phyloP scores from a whole-genome alignment of 345 rosid genomes.

The Durio zibethinus region DNA sequence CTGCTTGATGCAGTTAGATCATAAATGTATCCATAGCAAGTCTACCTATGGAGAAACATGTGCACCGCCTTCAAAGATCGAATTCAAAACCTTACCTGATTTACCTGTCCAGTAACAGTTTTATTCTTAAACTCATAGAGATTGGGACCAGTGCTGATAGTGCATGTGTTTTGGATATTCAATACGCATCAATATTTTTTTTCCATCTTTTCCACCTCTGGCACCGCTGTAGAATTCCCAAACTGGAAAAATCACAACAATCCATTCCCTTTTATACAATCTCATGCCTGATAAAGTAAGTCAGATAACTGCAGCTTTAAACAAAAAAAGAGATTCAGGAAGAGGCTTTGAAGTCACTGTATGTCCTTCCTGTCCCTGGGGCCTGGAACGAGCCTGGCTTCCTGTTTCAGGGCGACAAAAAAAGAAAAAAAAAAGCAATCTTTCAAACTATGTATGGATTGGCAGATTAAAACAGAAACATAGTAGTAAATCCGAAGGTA shows the following conservation, averaged over 20 bases:
- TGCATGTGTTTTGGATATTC: neutral
- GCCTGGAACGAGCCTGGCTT: neutral
- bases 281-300: neutral
- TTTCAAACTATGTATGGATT: neutral
- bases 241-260: neutral
- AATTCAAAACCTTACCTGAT: neutral
- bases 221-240: neutral
- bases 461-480: neutral
- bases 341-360: neutral
- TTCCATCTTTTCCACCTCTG: neutral
- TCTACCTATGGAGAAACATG: neutral
- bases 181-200: neutral
- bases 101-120: neutral
- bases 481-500: too few species aligned
- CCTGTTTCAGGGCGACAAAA: neutral
- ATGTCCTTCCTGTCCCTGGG: too few species aligned
- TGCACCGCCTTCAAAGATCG: neutral
- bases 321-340: neutral
- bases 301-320: neutral
- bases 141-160: neutral
- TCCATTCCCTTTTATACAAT: neutral
- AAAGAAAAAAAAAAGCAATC: neutral
- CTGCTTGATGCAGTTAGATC: neutral
- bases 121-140: neutral
- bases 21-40: neutral